These are phyloP conservation scores for Malassezia arunalokei DNA, from an alignment of 1,284 basidiomycete genomes.

Conservation along the genomic window DNA sequence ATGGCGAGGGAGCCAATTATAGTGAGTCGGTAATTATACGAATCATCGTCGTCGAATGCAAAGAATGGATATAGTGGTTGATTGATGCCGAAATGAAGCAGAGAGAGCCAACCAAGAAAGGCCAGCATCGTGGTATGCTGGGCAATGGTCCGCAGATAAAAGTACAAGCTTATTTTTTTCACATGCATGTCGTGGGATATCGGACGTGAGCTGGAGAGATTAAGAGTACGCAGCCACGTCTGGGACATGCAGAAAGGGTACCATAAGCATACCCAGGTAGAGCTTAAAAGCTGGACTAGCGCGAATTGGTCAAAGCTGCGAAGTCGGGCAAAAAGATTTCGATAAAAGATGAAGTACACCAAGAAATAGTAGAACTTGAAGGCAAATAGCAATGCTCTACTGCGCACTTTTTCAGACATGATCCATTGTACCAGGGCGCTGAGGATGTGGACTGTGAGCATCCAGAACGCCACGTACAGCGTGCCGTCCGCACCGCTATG, in stretches of 20 bases:
- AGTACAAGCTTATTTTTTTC: conserved; percentile 48
- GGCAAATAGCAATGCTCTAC: conserved; percentile 51
- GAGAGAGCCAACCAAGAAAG: conserved; percentile 49
- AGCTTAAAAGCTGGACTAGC: conserved; percentile 52
- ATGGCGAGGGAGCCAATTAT: conserved; percentile 51
- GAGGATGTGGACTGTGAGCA: conserved; percentile 50
- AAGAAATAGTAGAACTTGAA: conserved; percentile 49
- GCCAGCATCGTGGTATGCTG: conserved; percentile 52
- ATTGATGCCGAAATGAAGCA: conserved; percentile 52
- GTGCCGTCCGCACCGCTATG: conserved; percentile 53
- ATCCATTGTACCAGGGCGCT: conserved; percentile 50
- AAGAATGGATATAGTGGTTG: conserved; percentile 53
- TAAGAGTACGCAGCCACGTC: conserved; percentile 48
- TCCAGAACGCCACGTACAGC: conserved; percentile 53
- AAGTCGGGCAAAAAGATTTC: conserved; percentile 48
- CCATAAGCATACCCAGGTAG: conserved; percentile 50
- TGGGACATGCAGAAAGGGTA: conserved; percentile 52
- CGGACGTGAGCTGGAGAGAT: conserved; percentile 49
- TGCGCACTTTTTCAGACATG: conserved; percentile 51
- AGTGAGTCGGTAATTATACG: conserved; percentile 54
- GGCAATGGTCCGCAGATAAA: conserved; percentile 53
- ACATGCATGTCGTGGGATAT: conserved; percentile 51
- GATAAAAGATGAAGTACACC: conserved; percentile 48
- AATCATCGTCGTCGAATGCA: conserved; percentile 50
- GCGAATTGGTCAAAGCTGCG: conserved; percentile 48